These are phyloP conservation scores for Hydnum rufescens DNA, from an alignment of 768 basidiomycete species.

Conservation along the genomic window DNA sequence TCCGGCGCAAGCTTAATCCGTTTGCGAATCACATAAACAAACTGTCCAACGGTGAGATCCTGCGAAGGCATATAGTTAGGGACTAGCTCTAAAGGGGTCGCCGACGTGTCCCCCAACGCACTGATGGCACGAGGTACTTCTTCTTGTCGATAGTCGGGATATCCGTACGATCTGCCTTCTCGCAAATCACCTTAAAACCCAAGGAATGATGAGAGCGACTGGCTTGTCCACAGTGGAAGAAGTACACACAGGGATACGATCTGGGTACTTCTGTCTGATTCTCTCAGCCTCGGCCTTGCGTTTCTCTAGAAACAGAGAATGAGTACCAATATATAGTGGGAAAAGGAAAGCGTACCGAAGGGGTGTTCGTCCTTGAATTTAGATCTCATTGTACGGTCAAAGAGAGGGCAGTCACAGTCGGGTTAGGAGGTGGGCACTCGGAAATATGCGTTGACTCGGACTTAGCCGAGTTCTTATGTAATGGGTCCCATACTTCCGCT, in stretches of 20 bases:
- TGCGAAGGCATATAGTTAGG: neutral
- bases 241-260: constrained; percentile 80
- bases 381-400: neutral
- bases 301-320: constrained; percentile 47
- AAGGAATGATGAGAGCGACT: neutral
- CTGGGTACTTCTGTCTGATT: constrained; percentile 95
- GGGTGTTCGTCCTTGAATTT: constrained; percentile 68
- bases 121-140: constrained; percentile 98
- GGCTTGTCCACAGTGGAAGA: neutral
- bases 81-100: neutral
- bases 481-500: too few relatives aligned
- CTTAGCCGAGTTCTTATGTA: too few relatives aligned
- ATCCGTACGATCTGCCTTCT: constrained; percentile 96
- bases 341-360: constrained; percentile 43
- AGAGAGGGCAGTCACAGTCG: too few relatives aligned
- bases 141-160: constrained; percentile 99
- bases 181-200: constrained; percentile 78
- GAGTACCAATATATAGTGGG: neutral
- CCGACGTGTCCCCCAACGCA: constrained; percentile 24
- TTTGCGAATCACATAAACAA: constrained; percentile 99
- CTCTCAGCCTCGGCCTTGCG: constrained; percentile 98
- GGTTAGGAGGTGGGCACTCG: too few relatives aligned
- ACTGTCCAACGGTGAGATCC: constrained; percentile 53
- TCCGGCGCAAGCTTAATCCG: constrained; percentile 99
- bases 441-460: too few relatives aligned